phyloP scores from a whole-genome alignment of 441 rosid species.

The Breynia disticha region DNA sequence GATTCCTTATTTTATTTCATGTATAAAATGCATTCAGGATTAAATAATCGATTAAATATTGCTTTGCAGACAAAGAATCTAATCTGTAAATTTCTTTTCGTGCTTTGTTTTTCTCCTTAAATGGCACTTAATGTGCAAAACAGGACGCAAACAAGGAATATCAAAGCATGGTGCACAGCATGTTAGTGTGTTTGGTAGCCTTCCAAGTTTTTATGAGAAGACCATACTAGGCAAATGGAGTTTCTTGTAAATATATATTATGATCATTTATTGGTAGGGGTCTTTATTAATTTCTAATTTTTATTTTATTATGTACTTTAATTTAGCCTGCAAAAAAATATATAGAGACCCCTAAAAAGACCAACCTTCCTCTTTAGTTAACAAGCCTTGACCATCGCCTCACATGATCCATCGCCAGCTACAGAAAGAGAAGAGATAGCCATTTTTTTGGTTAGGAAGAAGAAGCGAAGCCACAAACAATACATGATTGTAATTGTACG shows the following conservation, averaged over 20 bases:
- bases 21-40: too few relatives aligned
- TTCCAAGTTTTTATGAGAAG: constrained; percentile 58
- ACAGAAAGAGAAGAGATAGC: neutral
- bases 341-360: constrained; percentile 5
- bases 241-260: constrained; percentile 14
- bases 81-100: constrained; percentile 3
- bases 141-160: constrained; percentile 62
- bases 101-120: constrained; percentile 16
- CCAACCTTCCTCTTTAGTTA: neutral
- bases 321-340: neutral
- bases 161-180: constrained; percentile 53
- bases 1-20: too few relatives aligned
- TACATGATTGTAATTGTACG: too few relatives aligned
- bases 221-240: constrained; percentile 27
- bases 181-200: constrained; percentile 56
- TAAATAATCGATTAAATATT: neutral
- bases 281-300: neutral
- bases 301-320: neutral
- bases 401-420: neutral
- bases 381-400: constrained; percentile 15
- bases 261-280: neutral
- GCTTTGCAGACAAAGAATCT: neutral
- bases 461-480: too few relatives aligned
- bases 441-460: too few relatives aligned
- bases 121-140: constrained; percentile 28